Percentiles rank a stretch among this genome's conserved stretches.
These are phyloP conservation scores for Cornus suecica DNA, from an alignment of 148 eudicot genomes.

Conservation along the genomic window DNA sequence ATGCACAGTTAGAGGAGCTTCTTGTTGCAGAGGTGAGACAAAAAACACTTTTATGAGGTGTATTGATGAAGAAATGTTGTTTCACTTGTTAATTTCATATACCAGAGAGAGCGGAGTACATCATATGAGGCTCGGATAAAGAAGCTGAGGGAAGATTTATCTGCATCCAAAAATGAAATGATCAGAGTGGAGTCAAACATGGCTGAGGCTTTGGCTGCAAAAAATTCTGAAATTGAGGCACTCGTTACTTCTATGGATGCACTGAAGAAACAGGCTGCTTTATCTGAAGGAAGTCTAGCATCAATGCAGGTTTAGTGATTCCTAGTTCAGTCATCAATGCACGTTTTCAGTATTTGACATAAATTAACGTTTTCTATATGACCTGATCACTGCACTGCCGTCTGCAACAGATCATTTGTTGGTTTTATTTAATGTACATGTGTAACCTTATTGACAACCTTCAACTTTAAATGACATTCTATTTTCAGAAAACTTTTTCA, in stretches of 20 bases:
- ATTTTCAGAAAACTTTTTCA: no score
- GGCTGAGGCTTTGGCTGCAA: slow-evolving; percentile 87
- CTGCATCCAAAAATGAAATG: slow-evolving; percentile 68
- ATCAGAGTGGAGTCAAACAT: slow-evolving; percentile 76
- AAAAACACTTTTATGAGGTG: neutral
- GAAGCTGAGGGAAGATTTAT: slow-evolving; percentile 74
- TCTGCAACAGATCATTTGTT: neutral
- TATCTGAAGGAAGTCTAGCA: slow-evolving; percentile 91
- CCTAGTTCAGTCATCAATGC: neutral
- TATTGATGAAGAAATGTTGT: neutral
- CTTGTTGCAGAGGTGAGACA: slow-evolving; percentile 79
- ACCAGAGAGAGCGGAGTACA: slow-evolving; percentile 88
- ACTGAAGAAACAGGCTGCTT: slow-evolving; percentile 91
- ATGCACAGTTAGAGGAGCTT: slow-evolving; percentile 98
- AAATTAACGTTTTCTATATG: neutral
- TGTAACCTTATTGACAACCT: neutral
- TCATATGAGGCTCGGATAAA: slow-evolving; percentile 77
- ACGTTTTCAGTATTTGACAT: neutral
- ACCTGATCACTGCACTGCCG: neutral
- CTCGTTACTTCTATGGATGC: slow-evolving; percentile 79
- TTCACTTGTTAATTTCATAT: slow-evolving; percentile 13
- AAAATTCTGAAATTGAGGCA: slow-evolving; percentile 92
- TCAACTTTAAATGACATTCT: neutral
- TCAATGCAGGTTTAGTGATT: slow-evolving; percentile 71
- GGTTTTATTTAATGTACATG: neutral